Conservation (phyloP, 345 rosid genomes). For the Theobroma cacao region DNA sequence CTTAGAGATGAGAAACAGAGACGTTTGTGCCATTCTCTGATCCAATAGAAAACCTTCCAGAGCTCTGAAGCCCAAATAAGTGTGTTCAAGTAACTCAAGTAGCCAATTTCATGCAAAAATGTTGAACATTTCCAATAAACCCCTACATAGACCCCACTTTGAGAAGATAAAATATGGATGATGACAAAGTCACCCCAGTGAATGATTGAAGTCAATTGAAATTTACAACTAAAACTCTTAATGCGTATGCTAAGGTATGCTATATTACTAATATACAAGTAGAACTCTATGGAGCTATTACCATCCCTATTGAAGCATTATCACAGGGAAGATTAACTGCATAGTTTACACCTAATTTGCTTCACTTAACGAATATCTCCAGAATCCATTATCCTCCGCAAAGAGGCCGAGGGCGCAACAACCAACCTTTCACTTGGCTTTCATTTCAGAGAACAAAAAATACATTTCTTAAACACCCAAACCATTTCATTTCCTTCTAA, state of each 20-base stretch:
- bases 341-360: neutral
- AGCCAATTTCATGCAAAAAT: conserved; percentile 1
- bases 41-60: neutral
- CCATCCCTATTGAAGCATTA: neutral
- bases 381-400: neutral
- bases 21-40: neutral
- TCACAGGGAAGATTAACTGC: neutral
- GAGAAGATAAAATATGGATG: neutral
- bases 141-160: neutral
- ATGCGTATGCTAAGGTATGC: neutral
- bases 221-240: neutral
- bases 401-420: neutral
- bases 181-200: neutral
- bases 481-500: neutral
- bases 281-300: conserved; percentile 2
- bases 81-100: neutral
- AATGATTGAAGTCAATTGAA: neutral
- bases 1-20: neutral
- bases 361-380: neutral
- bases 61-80: neutral
- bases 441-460: neutral
- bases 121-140: neutral
- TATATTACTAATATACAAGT: neutral
- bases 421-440: conserved; percentile 1
- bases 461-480: neutral